Percentiles rank a stretch among this genome's conserved stretches.
Evolutionary conservation across 2,329 filamentous ascomycete species (phyloP).

Genomic region (Fusarium xyrophilum): DNA sequence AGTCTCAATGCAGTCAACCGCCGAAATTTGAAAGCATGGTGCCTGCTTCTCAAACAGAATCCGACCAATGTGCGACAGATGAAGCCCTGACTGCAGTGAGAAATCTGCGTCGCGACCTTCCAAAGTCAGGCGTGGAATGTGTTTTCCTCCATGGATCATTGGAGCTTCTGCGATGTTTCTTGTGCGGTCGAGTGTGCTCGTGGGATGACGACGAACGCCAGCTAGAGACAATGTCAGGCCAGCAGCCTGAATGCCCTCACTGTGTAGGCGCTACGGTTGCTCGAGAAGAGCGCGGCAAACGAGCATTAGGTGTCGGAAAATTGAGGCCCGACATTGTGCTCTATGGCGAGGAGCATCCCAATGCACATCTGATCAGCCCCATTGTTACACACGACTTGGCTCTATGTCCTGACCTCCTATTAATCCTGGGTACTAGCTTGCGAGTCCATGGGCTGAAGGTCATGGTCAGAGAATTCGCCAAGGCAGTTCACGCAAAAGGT

Average conservation of each 20-base stretch:
- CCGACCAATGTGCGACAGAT: conserved; percentile 32
- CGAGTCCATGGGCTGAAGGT: conserved; percentile 75
- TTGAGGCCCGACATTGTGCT: conserved; percentile 76
- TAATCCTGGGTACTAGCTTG: conserved; percentile 75
- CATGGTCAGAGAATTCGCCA: conserved; percentile 74
- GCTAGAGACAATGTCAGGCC: conserved; percentile 64
- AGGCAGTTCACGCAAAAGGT: conserved; percentile 70
- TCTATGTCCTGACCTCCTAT: conserved; percentile 69
- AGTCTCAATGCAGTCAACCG: conserved; percentile 21
- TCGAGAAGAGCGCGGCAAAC: conserved; percentile 69
- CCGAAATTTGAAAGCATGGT: conserved; percentile 23
- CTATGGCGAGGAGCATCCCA: conserved; percentile 76
- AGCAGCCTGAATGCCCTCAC: conserved; percentile 71
- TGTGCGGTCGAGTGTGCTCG: conserved; percentile 62
- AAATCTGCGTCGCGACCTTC: conserved; percentile 39
- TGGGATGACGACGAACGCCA: conserved; percentile 67
- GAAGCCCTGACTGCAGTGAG: conserved; percentile 29
- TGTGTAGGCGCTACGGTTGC: conserved; percentile 69
- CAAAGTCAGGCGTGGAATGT: conserved; percentile 62
- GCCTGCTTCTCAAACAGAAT: conserved; percentile 22
- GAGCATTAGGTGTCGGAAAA: conserved; percentile 71
- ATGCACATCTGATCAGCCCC: conserved; percentile 70
- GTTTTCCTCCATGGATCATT: conserved; percentile 78
- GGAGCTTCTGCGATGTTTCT: conserved; percentile 67
- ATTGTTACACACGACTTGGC: conserved; percentile 72